These are phyloP conservation scores for Hemisphaericaspora xylanilytica DNA, from an alignment of 1,139 yeast species.

Conservation along the genomic window DNA sequence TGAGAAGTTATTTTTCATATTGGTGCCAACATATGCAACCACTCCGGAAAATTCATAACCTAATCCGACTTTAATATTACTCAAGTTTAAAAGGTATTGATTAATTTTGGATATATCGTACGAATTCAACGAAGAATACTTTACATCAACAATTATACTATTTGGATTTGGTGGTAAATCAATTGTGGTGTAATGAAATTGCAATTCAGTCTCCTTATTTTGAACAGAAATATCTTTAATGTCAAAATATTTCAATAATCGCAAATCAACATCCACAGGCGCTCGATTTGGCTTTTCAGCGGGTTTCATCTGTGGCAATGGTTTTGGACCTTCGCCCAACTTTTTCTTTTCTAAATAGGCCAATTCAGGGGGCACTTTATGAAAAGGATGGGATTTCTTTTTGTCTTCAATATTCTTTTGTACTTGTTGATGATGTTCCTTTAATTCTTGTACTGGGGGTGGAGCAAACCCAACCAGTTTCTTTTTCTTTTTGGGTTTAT, in stretches of 20 bases:
- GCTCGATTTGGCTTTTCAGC: slow-evolving; percentile 3
- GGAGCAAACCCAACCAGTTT: slow-evolving; percentile 45
- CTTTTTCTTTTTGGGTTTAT: slow-evolving; percentile 14
- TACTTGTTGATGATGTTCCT: slow-evolving; percentile 32
- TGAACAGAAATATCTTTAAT: slow-evolving; percentile 43
- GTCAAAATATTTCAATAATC: slow-evolving; percentile 34
- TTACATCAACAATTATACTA: slow-evolving; percentile 36
- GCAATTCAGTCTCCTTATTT: slow-evolving; percentile 42
- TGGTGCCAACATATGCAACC: slow-evolving; percentile 31
- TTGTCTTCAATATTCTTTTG: slow-evolving; percentile 26
- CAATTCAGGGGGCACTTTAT: slow-evolving; percentile 44
- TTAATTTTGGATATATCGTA: slow-evolving; percentile 39
- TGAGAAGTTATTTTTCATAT: slow-evolving; percentile 21
- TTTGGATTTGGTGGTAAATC: slow-evolving; percentile 34
- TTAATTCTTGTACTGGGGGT: slow-evolving; percentile 36
- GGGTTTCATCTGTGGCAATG: slow-evolving; percentile 6
- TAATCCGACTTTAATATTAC: slow-evolving; percentile 40
- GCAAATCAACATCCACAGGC: slow-evolving; percentile 17
- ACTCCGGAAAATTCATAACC: slow-evolving; percentile 45
- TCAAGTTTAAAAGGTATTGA: slow-evolving; percentile 35
- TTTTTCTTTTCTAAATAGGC: slow-evolving; percentile 32
- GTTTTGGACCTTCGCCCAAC: slow-evolving; percentile 14
- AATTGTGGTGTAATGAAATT: slow-evolving; percentile 41
- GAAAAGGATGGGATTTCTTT: slow-evolving; percentile 34
- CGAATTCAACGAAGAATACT: slow-evolving; percentile 39